Evolutionary conservation across 305 asterid species (phyloP).

Genomic region (Fraxinus angustifolia): DNA sequence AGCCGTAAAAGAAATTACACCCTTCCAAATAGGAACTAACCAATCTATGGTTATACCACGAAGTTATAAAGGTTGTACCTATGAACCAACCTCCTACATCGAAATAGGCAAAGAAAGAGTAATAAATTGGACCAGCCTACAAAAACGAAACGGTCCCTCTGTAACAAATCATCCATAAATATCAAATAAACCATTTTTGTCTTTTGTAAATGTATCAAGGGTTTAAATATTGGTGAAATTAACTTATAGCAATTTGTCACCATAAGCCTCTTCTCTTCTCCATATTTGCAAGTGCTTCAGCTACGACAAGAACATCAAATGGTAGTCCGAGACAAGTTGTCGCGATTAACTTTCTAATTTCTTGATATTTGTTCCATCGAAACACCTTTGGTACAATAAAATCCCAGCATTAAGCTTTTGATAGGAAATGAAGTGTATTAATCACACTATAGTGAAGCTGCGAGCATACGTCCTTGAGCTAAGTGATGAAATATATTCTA

Average conservation of each 20-base stretch:
- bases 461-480: not conserved
- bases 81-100: too few species aligned
- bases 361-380: not conserved
- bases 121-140: too few species aligned
- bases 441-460: not conserved
- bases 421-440: constrained; percentile 5
- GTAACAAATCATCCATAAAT: too few species aligned
- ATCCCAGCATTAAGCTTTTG: constrained; percentile 13
- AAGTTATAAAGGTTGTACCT: too few species aligned
- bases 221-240: not conserved
- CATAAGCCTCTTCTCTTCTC: constrained; percentile 7
- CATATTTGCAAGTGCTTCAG: constrained; percentile 18
- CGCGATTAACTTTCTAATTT: not conserved
- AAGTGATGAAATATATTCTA: constrained; percentile 3
- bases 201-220: not conserved
- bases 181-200: too few species aligned
- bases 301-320: constrained; percentile 14
- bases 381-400: constrained; percentile 9
- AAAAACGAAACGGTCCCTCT: too few species aligned
- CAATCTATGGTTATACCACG: too few species aligned
- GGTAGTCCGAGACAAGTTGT: constrained; percentile 19
- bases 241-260: constrained; percentile 18
- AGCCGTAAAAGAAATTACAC: too few species aligned
- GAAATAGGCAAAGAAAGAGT: too few species aligned
- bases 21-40: too few species aligned